These are phyloP conservation scores for Nicotiana rustica DNA, from an alignment of 305 asterid species.

Conservation along the genomic window DNA sequence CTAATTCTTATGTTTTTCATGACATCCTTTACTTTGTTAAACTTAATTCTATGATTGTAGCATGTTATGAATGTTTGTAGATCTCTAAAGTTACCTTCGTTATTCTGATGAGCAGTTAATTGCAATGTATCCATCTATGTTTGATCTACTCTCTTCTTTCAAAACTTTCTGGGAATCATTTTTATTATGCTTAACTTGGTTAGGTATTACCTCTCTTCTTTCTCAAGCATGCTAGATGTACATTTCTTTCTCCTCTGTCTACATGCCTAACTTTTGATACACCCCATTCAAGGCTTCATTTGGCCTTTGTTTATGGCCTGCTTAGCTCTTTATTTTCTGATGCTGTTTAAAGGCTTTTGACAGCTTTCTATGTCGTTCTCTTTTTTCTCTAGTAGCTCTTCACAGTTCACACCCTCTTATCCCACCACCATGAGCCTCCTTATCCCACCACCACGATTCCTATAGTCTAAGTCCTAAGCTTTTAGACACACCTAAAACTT, in stretches of 20 bases:
- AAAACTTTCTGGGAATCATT: neutral
- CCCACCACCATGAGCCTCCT: neutral
- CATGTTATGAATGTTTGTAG: neutral
- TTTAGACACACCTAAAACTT: neutral
- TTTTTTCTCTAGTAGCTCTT: neutral
- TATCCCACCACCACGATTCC: no score
- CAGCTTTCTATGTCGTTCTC: neutral
- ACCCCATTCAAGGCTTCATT: neutral
- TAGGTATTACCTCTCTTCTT: neutral
- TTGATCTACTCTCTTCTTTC: neutral
- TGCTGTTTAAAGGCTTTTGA: neutral
- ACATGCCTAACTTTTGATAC: neutral
- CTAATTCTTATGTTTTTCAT: neutral
- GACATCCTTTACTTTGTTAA: neutral
- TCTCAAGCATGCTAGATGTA: neutral
- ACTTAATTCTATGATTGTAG: neutral
- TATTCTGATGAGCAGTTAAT: neutral
- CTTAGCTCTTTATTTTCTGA: neutral
- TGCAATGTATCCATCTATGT: neutral
- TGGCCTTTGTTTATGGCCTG: neutral
- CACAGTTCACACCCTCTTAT: neutral
- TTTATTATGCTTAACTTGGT: neutral
- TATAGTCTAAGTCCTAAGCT: no score
- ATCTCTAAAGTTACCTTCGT: neutral
- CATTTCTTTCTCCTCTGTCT: neutral